phyloP scores from a whole-genome alignment of 164 flowering plant species.

The Chimonanthus praecox region DNA sequence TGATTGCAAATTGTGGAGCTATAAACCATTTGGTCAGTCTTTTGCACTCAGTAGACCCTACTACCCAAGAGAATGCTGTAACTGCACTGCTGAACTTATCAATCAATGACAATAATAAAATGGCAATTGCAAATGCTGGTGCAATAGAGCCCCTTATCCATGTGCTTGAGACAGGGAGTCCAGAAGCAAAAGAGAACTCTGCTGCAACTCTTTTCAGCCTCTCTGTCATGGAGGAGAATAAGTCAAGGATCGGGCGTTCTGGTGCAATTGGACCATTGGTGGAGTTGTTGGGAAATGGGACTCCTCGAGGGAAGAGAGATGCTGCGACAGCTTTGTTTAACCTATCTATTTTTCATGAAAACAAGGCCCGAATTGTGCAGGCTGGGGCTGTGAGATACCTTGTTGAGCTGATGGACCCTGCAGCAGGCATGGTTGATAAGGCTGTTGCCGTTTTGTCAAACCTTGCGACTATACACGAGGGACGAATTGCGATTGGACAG shows the following conservation, averaged over 20 bases:
- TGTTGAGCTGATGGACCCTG: constrained; percentile 70
- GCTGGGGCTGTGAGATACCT: constrained; percentile 74
- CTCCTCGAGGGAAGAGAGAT: constrained; percentile 94
- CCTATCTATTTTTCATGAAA: constrained; percentile 85
- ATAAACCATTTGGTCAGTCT: constrained; percentile 71
- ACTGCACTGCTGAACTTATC: constrained; percentile 94
- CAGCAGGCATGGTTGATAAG: constrained; percentile 94
- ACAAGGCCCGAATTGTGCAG: constrained; percentile 76
- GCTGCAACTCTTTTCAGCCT: constrained; percentile 97
- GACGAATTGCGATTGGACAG: constrained; percentile 59
- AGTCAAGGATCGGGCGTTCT: constrained; percentile 80
- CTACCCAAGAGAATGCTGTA: constrained; percentile 95
- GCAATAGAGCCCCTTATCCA: constrained; percentile 85
- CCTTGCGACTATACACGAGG: constrained; percentile 81
- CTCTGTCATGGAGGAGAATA: constrained; percentile 85
- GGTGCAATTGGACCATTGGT: constrained; percentile 84
- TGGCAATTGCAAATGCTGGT: constrained; percentile 67
- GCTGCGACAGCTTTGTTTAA: constrained; percentile 96
- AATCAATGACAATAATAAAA: constrained; percentile 80
- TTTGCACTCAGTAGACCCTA: constrained; percentile 56
- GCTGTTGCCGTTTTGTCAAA: constrained; percentile 83
- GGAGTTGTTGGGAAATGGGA: constrained; percentile 72
- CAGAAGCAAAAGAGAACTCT: constrained; percentile 92
- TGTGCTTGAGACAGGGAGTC: constrained; percentile 76
- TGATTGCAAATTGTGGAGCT: constrained; percentile 89